Conservation (phyloP, 2,329 filamentous ascomycete genomes). For the Claviceps digitariae region DNA sequence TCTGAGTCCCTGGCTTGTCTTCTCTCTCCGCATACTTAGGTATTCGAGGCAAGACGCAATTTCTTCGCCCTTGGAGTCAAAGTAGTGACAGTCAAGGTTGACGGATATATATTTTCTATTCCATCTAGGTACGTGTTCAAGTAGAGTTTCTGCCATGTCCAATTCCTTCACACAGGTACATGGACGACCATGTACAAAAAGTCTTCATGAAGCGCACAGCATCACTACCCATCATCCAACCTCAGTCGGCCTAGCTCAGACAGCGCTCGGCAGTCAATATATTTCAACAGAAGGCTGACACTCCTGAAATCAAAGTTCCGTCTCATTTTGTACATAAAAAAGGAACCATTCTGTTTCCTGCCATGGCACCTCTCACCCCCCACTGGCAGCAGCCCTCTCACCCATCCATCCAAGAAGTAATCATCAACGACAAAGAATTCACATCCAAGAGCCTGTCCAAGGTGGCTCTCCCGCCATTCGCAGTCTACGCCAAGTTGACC, state of each 20-base stretch:
- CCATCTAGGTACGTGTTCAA: neutral
- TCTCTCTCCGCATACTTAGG: neutral
- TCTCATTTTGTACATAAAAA: no score
- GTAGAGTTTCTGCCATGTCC: neutral
- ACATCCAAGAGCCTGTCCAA: slow-evolving; percentile 47
- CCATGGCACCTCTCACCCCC: slow-evolving; percentile 43
- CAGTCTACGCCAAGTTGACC: slow-evolving; percentile 50
- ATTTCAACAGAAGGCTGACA: neutral
- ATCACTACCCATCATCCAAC: neutral
- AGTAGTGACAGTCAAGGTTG: neutral
- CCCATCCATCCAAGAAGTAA: slow-evolving; percentile 41
- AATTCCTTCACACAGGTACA: neutral
- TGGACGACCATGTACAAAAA: neutral
- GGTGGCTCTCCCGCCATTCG: slow-evolving; percentile 44
- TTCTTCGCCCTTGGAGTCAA: neutral
- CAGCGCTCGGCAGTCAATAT: neutral
- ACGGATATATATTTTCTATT: neutral
- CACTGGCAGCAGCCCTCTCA: slow-evolving; percentile 49
- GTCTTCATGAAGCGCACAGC: neutral
- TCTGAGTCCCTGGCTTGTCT: neutral
- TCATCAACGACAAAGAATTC: slow-evolving; percentile 39
- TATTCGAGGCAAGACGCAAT: neutral
- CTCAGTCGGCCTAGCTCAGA: neutral
- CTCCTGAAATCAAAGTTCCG: no score
- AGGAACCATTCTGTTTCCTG: neutral